A percentile compares a stretch with the other conserved stretches of the same genome.
These are phyloP conservation scores for Golubevia sp. DNA, from an alignment of 1,284 basidiomycete genomes.

Conservation along the genomic window DNA sequence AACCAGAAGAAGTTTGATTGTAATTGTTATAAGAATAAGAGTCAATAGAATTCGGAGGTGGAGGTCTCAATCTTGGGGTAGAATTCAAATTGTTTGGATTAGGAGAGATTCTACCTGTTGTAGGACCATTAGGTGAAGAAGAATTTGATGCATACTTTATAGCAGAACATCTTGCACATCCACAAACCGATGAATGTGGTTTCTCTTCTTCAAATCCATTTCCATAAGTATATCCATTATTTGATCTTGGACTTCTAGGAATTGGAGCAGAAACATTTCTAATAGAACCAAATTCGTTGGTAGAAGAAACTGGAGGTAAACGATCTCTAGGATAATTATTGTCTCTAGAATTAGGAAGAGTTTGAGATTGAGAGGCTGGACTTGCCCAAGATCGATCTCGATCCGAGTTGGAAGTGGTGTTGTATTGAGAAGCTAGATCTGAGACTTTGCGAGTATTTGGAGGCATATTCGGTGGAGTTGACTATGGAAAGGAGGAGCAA, in stretches of 20 bases:
- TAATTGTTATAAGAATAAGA: no score
- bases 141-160: slow-evolving; percentile 19
- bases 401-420: not conserved
- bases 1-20: no score
- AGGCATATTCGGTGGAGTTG: slow-evolving; percentile 5
- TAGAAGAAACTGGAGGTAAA: not conserved
- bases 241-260: not conserved
- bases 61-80: no score
- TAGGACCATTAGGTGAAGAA: no score
- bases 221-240: no score
- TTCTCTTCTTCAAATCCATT: slow-evolving; percentile 8
- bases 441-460: slow-evolving; percentile 19
- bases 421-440: slow-evolving; percentile 8
- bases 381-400: not conserved
- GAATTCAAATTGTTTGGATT: no score
- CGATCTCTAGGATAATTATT: not conserved
- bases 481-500: slow-evolving; percentile 1
- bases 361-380: not conserved
- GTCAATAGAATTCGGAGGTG: no score
- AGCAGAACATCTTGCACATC: slow-evolving; percentile 37
- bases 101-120: no score
- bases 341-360: not conserved
- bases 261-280: not conserved
- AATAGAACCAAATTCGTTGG: not conserved
- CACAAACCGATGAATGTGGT: slow-evolving; percentile 43